Evolutionary conservation across 441 rosid genomes (phyloP).

Genomic region (Populus hybrid): DNA sequence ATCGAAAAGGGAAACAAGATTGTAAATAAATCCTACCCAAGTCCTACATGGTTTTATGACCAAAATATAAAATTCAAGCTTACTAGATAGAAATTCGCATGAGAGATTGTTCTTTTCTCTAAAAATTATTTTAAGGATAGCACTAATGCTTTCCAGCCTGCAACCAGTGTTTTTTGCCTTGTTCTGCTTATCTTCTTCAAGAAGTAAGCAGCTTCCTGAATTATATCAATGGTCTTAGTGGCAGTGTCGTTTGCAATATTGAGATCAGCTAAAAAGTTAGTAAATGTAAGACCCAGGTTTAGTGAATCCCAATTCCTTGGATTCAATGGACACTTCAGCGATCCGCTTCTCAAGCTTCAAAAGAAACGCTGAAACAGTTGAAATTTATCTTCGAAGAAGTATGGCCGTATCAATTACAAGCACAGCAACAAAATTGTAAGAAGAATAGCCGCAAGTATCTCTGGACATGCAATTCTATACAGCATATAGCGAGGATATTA

Average conservation of each 20-base stretch:
- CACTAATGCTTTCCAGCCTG: constrained; percentile 74
- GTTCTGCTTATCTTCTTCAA: constrained; percentile 75
- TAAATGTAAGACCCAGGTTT: constrained; percentile 92
- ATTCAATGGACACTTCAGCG: constrained; percentile 73
- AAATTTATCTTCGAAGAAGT: constrained; percentile 18
- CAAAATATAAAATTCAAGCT: constrained; percentile 30
- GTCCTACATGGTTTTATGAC: constrained; percentile 5
- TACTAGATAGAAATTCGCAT: constrained; percentile 79
- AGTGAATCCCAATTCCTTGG: constrained; percentile 81
- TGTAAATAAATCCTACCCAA: constrained; percentile 1
- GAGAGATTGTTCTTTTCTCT: constrained; percentile 54
- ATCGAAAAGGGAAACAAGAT: not conserved
- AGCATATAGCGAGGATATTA: constrained; percentile 3
- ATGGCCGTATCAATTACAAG: not conserved
- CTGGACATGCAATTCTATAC: constrained; percentile 13
- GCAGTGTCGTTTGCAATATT: constrained; percentile 84
- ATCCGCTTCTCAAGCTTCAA: constrained; percentile 86
- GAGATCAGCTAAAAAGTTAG: constrained; percentile 71
- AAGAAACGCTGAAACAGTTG: constrained; percentile 68
- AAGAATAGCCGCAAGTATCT: constrained; percentile 7
- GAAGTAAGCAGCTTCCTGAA: constrained; percentile 76
- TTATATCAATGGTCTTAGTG: constrained; percentile 60
- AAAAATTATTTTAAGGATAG: constrained; percentile 73
- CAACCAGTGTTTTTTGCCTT: constrained; percentile 43
- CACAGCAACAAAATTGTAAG: not conserved